phyloP scores from a whole-genome alignment of 768 basidiomycete genomes.

The Ramaria sp. region DNA sequence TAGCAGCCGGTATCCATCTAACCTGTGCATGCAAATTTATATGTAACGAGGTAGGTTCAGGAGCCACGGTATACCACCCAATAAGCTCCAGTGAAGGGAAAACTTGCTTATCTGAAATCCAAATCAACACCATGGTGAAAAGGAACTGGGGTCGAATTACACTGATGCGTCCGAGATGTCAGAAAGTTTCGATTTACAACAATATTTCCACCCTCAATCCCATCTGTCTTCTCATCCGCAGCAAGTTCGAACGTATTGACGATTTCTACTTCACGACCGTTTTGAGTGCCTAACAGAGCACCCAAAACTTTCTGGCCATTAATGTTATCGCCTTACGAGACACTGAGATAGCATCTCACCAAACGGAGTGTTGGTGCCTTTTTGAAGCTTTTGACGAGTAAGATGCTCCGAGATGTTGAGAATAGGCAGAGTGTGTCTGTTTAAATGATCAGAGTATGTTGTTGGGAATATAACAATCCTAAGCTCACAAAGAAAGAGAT shows the following conservation, averaged over 20 bases:
- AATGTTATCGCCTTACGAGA: background rate
- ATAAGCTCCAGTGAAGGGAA: slow-evolving; percentile 97
- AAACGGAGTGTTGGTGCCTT: slow-evolving; percentile 47
- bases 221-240: slow-evolving; percentile 26
- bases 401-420: slow-evolving; percentile 95
- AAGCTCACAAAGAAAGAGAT: slow-evolving; percentile 58
- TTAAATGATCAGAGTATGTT: slow-evolving; percentile 17
- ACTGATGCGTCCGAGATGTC: slow-evolving; percentile 77
- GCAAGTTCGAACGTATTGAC: slow-evolving; percentile 94
- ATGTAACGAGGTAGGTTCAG: slow-evolving; percentile 62
- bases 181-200: slow-evolving; percentile 74
- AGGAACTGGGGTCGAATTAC: slow-evolving; percentile 29
- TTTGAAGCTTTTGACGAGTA: slow-evolving; percentile 74
- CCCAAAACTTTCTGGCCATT: slow-evolving; percentile 57
- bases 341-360: slow-evolving; percentile 30
- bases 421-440: slow-evolving; percentile 90
- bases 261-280: slow-evolving; percentile 91
- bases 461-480: background rate
- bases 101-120: slow-evolving; percentile 82
- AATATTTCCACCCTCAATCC: slow-evolving; percentile 29
- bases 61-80: slow-evolving; percentile 92
- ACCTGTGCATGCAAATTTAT: slow-evolving; percentile 83
- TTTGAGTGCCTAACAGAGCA: slow-evolving; percentile 87
- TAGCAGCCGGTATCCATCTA: background rate
- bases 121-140: background rate